Base-by-base conservation (phyloP, 140 eudicot species). In the Ambrosia hybrid region DNA sequence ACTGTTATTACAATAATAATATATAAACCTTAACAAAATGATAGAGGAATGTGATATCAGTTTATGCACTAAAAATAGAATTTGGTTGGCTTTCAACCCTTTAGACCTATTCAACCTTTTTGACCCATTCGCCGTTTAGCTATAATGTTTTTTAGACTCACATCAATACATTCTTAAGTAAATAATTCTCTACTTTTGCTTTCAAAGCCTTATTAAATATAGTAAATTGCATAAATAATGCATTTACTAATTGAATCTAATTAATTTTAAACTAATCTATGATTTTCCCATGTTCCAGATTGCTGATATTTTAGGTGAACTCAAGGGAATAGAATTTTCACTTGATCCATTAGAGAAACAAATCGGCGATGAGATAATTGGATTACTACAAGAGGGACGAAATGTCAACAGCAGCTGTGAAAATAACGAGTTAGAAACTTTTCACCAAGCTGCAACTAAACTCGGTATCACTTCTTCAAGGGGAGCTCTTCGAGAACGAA, bases 391-490 rank as follows among this genome's bases (percentile, higher is more conserved):
- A 81, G 96, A 94, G 79, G 97, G 99, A 34, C 84, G 85, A 76
- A 84, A 80, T 74, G 76, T 91, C 73, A 85, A 78, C 84, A 85
- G 77, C 83, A 80, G 75, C 21, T 75, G 78, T 60, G 92, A 91
- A 75, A 80, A 59, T 12, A 83, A 77, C 63, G 95, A 94, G 79
- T 89, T 94, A 60, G 97, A 94, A 72, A 82, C 88, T 6, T 94
- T 94, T 71, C 97, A 90, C 78, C 99, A 90, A 51, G 96, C 97
- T 78, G 97, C 97, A 75, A 63, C 85, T 2, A 88, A 68, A 67
- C 87, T 94, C 17, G 84, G 90, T 9, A 91, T 94, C 68, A 94
- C 89, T n/a, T 94, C 99, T 68, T 94, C 96, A 33, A 73, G 99
- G 58, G 89, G 96, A 16, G 97, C 99, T 76, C 86, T 94, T 61